phyloP scores from a whole-genome alignment of 139 green algal species.

The Tetradesmus obliquus region DNA sequence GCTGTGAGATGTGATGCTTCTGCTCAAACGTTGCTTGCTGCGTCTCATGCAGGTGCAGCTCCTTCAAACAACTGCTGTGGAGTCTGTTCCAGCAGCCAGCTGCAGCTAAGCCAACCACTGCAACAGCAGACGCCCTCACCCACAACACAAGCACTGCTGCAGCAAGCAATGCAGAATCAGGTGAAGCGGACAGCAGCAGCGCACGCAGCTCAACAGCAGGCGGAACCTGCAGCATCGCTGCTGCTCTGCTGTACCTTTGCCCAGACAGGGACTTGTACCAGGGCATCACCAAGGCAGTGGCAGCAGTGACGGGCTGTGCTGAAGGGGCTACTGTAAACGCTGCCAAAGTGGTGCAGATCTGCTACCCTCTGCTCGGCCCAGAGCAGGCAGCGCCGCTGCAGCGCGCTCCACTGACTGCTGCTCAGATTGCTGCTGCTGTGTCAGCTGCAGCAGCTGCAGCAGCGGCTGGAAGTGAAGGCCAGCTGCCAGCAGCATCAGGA shows the following conservation, averaged over 20 bases:
- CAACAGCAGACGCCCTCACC: neutral
- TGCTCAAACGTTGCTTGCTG: neutral
- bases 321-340: constrained; percentile 31
- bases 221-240: constrained; percentile 29
- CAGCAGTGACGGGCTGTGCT: constrained; percentile 32
- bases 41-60: neutral
- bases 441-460: neutral
- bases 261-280: constrained; percentile 61
- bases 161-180: neutral
- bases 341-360: constrained; percentile 48
- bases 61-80: constrained; percentile 65
- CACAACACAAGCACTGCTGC: neutral
- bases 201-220: neutral
- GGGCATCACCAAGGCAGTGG: constrained; percentile 67
- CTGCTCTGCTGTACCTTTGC: constrained; percentile 68
- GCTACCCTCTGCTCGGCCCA: constrained; percentile 55
- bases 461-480: neutral
- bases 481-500: neutral
- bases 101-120: neutral
- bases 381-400: constrained; percentile 7
- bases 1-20: no score
- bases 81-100: constrained; percentile 49
- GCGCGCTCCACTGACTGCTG: neutral
- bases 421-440: constrained; percentile 35
- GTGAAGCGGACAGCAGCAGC: neutral